These are phyloP conservation scores for Leucoagaricus sp. DNA, from an alignment of 1,284 basidiomycete genomes.

Conservation along the genomic window DNA sequence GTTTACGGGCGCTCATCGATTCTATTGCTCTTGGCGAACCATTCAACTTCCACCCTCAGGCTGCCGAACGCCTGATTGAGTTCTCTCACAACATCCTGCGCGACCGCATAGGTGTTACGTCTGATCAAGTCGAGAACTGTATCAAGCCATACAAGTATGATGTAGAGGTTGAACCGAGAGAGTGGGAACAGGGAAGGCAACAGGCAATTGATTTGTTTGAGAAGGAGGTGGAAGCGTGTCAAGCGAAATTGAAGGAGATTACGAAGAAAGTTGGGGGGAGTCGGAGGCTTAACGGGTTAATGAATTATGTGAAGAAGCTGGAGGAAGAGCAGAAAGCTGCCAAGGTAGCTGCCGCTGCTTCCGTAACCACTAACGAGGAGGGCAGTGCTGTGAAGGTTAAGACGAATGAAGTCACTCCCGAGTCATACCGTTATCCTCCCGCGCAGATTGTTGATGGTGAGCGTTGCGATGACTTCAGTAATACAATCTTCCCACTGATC, in stretches of 20 bases:
- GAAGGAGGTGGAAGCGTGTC: constrained; percentile 84
- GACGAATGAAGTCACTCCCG: constrained; percentile 48
- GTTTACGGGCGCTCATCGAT: constrained; percentile 87
- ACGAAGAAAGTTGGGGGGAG: constrained; percentile 84
- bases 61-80: constrained; percentile 86
- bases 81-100: constrained; percentile 93
- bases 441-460: constrained; percentile 88
- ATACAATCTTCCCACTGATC: constrained; percentile 8
- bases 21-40: constrained; percentile 87
- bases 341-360: constrained; percentile 45
- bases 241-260: constrained; percentile 85
- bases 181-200: constrained; percentile 88
- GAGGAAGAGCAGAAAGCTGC: constrained; percentile 83
- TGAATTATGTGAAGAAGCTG: constrained; percentile 80
- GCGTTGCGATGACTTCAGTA: constrained; percentile 27
- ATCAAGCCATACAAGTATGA: constrained; percentile 99
- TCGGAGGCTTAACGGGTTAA: constrained; percentile 75
- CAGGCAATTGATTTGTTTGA: constrained; percentile 80
- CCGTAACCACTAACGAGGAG: not conserved
- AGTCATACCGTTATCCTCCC: constrained; percentile 89
- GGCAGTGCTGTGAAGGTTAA: constrained; percentile 2
- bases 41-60: constrained; percentile 87
- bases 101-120: constrained; percentile 89
- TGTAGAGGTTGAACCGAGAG: constrained; percentile 85
- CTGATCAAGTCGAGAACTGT: constrained; percentile 99